These are phyloP conservation scores for Thielaviopsis ethacetica DNA, from an alignment of 2,329 filamentous ascomycete species.

Conservation along the genomic window DNA sequence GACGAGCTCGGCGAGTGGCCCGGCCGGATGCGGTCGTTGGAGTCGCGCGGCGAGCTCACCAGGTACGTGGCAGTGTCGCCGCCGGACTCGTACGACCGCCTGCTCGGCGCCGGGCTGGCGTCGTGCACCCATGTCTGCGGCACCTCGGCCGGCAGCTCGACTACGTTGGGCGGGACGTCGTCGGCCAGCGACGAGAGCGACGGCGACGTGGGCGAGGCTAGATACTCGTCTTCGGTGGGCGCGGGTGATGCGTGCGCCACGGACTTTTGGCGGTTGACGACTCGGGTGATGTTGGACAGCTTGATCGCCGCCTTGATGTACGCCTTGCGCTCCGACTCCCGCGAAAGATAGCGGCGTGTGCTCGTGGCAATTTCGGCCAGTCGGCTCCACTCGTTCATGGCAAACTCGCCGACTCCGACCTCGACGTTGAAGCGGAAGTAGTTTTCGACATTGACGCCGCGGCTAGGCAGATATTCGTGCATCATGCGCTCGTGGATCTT, in stretches of 20 bases:
- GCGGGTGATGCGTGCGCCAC: neutral
- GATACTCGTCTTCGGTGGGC: no score
- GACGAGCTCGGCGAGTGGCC: constrained; percentile 17
- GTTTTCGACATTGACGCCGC: constrained; percentile 70
- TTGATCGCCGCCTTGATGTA: constrained; percentile 63
- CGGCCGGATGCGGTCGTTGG: constrained; percentile 28
- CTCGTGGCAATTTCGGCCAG: constrained; percentile 90
- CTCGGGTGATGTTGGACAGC: constrained; percentile 66
- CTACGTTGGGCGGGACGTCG: constrained; percentile 21
- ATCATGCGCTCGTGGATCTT: constrained; percentile 77
- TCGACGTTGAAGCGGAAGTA: constrained; percentile 97
- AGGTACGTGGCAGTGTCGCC: constrained; percentile 30
- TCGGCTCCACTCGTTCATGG: constrained; percentile 95
- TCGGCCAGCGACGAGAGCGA: neutral
- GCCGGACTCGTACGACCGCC: constrained; percentile 41
- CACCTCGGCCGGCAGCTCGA: constrained; percentile 42
- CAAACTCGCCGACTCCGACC: constrained; percentile 88
- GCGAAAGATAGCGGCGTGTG: constrained; percentile 68
- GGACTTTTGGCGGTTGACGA: constrained; percentile 36
- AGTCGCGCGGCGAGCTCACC: constrained; percentile 32
- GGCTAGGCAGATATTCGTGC: constrained; percentile 56
- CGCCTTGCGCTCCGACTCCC: constrained; percentile 58
- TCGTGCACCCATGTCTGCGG: constrained; percentile 24
- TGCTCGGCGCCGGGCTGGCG: constrained; percentile 24
- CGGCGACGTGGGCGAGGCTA: no score